Conservation (phyloP, 2,329 filamentous ascomycete genomes). For the Beauveria medogensis region DNA sequence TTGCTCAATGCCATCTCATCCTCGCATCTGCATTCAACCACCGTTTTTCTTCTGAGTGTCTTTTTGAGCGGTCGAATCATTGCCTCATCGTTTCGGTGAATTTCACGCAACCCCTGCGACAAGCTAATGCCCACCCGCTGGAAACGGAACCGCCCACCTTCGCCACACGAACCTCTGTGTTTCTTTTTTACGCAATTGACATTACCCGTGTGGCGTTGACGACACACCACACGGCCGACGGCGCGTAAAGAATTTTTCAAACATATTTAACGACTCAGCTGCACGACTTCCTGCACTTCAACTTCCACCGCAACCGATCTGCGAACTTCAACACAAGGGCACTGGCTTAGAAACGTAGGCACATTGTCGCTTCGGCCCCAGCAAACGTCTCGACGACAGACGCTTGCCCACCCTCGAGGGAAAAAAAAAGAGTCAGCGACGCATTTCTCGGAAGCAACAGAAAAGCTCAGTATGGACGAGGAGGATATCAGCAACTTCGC, state of each 20-base stretch:
- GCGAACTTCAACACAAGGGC: not conserved
- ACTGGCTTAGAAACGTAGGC: not conserved
- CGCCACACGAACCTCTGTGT: not conserved
- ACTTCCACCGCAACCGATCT: not conserved
- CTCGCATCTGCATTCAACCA: not conserved
- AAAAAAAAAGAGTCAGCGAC: too few relatives aligned
- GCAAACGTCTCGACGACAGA: not conserved
- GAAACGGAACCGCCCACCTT: not conserved
- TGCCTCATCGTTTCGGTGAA: not conserved
- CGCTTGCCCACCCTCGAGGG: not conserved
- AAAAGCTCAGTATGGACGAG: slow-evolving; percentile 29
- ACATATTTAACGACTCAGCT: not conserved
- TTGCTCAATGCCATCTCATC: not conserved
- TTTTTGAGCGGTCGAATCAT: not conserved
- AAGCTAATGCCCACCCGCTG: not conserved
- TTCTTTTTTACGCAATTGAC: not conserved
- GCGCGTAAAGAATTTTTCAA: not conserved
- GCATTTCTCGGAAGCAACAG: too few relatives aligned
- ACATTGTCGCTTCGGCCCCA: not conserved
- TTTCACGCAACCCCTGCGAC: not conserved
- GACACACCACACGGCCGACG: not conserved
- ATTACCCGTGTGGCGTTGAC: not conserved
- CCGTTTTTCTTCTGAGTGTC: not conserved
- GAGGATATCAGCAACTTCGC: slow-evolving; percentile 71
- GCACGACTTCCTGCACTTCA: not conserved